A percentile compares a stretch with the other conserved stretches of the same genome.
These are phyloP conservation scores for Akanthomyces lecanii DNA, from an alignment of 2,329 filamentous ascomycete genomes.

Conservation along the genomic window DNA sequence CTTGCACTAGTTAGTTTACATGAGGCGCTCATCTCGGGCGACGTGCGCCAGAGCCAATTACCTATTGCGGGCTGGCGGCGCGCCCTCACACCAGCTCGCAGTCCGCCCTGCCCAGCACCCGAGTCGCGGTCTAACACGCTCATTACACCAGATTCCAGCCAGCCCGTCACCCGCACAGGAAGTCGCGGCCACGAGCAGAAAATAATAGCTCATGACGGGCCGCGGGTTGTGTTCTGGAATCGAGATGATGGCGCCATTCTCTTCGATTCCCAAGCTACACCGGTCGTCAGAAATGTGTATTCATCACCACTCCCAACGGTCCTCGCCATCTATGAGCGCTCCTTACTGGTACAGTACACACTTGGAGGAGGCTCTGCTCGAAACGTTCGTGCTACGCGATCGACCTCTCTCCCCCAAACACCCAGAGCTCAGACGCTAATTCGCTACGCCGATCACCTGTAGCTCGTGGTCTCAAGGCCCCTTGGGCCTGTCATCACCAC, in stretches of 20 bases:
- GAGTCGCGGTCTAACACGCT: conserved; percentile 3
- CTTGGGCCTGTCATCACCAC: neutral
- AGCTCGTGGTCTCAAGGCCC: neutral
- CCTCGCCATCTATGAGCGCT: neutral
- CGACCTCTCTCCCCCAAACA: neutral
- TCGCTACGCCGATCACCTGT: neutral
- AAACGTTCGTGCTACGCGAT: neutral
- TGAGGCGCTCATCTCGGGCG: neutral
- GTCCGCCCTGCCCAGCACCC: neutral
- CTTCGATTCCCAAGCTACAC: neutral
- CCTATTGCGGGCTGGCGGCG: neutral
- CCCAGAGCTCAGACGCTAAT: neutral
- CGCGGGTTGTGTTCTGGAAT: neutral
- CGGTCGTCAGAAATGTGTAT: neutral
- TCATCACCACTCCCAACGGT: neutral
- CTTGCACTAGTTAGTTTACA: neutral
- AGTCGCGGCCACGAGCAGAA: neutral
- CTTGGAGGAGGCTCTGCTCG: neutral
- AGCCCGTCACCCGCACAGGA: too few species aligned
- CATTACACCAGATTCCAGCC: conserved; percentile 9
- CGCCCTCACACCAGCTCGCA: neutral
- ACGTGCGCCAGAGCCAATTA: neutral
- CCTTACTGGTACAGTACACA: too few species aligned
- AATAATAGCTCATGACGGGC: too few species aligned
- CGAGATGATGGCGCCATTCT: neutral